These are phyloP conservation scores for Closterium sp. DNA, from an alignment of 139 green algal genomes.

Conservation along the genomic window DNA sequence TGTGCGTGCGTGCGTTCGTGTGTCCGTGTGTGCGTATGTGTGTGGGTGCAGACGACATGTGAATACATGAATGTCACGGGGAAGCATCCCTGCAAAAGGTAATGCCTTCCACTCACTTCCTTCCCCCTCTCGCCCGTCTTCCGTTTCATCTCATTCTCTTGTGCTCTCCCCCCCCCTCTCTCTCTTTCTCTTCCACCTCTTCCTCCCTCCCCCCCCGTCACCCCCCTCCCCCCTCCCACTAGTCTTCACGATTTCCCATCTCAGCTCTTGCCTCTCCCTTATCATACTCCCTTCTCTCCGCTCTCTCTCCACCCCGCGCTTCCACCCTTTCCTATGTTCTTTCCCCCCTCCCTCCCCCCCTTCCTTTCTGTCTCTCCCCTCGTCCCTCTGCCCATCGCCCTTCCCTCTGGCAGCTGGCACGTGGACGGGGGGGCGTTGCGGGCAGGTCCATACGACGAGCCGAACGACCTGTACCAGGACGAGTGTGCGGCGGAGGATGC, in stretches of 20 bases:
- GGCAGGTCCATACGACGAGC: conserved; percentile 8
- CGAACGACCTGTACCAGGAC: conserved; percentile 16
- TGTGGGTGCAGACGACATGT: conserved; percentile 3
- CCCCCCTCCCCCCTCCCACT: background rate
- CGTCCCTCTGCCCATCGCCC: background rate
- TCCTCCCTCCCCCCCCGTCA: too few relatives aligned
- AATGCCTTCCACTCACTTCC: too few relatives aligned
- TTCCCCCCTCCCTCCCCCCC: too few relatives aligned
- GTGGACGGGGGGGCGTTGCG: background rate
- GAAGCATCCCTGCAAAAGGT: conserved; percentile 5
- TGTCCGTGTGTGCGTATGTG: background rate
- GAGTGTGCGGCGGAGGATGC: background rate
- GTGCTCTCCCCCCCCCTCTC: background rate
- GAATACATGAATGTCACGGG: conserved; percentile 4
- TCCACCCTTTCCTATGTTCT: too few relatives aligned
- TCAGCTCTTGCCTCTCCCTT: background rate
- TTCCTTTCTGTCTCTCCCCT: too few relatives aligned
- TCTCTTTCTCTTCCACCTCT: background rate
- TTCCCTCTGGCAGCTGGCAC: background rate
- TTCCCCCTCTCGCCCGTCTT: background rate
- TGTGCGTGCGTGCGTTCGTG: background rate
- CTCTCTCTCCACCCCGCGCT: too few relatives aligned
- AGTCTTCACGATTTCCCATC: background rate
- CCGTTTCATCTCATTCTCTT: background rate
- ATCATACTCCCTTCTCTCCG: background rate